A percentile compares a stretch with the other conserved stretches of the same genome.
These are phyloP conservation scores for Solanum verrucosum DNA, from an alignment of 257 asterid genomes.

Conservation along the genomic window DNA sequence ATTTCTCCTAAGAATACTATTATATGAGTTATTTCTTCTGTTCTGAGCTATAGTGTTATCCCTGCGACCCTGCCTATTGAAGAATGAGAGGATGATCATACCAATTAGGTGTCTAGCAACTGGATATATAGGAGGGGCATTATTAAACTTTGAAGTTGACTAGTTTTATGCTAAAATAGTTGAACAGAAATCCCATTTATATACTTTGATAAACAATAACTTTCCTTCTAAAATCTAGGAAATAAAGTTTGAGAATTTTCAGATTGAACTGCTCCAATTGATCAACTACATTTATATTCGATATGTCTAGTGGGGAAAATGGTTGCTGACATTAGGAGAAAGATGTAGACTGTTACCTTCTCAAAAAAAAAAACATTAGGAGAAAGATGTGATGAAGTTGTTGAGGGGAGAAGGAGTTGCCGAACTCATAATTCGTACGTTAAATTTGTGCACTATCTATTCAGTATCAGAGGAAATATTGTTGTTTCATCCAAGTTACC, in stretches of 20 bases:
- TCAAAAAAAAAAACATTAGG: not conserved
- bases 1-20: too few species aligned
- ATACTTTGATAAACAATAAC: not conserved
- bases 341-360: too few species aligned
- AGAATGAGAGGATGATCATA: too few species aligned
- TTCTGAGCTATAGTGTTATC: too few species aligned
- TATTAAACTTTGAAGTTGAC: not conserved
- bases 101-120: too few species aligned
- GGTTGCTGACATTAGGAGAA: conserved; percentile 25
- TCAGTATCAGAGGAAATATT: conserved; percentile 12
- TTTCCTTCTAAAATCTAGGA: not conserved
- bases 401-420: conserved; percentile 20
- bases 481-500: conserved; percentile 33
- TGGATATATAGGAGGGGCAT: not conserved
- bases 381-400: not conserved
- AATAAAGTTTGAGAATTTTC: not conserved
- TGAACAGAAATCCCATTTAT: not conserved
- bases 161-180: not conserved
- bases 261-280: not conserved
- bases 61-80: too few species aligned
- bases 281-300: not conserved
- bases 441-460: conserved; percentile 14
- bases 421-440: conserved; percentile 37
- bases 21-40: too few species aligned
- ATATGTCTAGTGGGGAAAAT: conserved; percentile 51